Base-by-base conservation (phyloP, 2,329 filamentous ascomycete genomes). In the Tolypocladium nubicola region DNA sequence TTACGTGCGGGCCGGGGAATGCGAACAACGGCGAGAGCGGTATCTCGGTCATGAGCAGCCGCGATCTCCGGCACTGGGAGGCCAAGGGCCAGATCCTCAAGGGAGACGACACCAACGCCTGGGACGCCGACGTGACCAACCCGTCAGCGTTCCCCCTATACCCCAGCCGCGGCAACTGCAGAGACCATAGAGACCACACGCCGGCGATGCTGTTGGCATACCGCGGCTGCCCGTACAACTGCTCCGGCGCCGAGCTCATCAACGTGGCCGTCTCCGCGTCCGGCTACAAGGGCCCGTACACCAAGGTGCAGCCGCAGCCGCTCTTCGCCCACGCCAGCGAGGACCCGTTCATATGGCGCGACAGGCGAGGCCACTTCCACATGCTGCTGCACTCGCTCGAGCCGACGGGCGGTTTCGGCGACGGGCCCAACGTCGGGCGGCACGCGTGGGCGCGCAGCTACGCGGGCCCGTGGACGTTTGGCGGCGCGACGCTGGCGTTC, bases 331-430 rank as follows among this genome's bases (percentile, higher is more conserved):
- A 59, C 10, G 23, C 30, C 41, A 61, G 61, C 16, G 69, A 71
- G 47, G 69, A 71, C 30, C 68, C 69, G 0, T 71, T 71, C 23
- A 55, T 71, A 1, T 71, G 69, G 68, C 63, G 64, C 10, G 68
- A 71, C 45, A 69, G 65, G 37, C 67, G 68, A 4, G 69, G 69
- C 0, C 59, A 70, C 30, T 71, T 63, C 60, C 69, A 71, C 41
- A 67, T 68, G 10, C 63, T 71, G 40, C 60, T 65, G 38, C 69
- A 71, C 55, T 68, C 65, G 26, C 66, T 70, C 52, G 68, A 70
- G 11, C 37, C 58, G 58, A 63, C 23, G 11, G 67, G 66, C 0
- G 61, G 63, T 1, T 65, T 66, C 38, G 68, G 66, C 58, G 62
- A 21, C 65, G 69, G 66, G 13, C 43, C 43, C 43, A 9, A 47